Evolutionary conservation across 225 moss, liverwort and hornwort genomes (phyloP), one percentile per base, ranked within the genome.

Genomic region (Marchantia paleacea): DNA sequence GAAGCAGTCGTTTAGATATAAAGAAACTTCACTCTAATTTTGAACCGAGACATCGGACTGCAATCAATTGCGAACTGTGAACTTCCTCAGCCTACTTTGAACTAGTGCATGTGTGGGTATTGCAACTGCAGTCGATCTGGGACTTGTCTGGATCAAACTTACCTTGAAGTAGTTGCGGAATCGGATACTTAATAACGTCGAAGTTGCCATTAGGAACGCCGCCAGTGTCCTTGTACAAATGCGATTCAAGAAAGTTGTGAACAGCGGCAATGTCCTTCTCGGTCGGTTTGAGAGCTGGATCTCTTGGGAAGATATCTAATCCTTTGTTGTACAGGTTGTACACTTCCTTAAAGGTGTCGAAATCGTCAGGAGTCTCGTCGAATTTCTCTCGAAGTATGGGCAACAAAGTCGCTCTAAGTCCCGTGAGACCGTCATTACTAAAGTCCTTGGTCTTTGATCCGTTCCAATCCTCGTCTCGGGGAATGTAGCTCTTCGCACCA

Each of bases 331-430:
- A 80, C 28, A 80, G 26, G 8, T 12, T 22, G 72, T 31, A 50
- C 22, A 80, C 63, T n/a, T 80, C 48, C 26, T 52, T 24, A 10
- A 73, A 51, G 22, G 86, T 88, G 0, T 69, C 63, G 65, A 88
- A 86, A 47, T 87, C 82, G 39, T 79, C 84, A 75, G 89, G 64
- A 66, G 81, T 86, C 49, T 86, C 83, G 6, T 90, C 90, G 18
- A 79, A 81, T 67, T 81, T 83, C 22, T 14, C 76, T 30, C 77
- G 53, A 12, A 76, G 73, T 71, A 88, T 57, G 14, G 57, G 57
- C 8, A 57, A 19, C 14, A 57, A 84, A 66, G 85, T 76, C 8
- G 74, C 68, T 30, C 86, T 74, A 25, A 90, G 58, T 25, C 88
- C 82, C 11, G 85, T 74, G 0, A 81, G 72, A 72, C 85, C 82